A percentile compares a stretch with the other conserved stretches of the same genome.
These are phyloP conservation scores for Lithohypha guttulata DNA, from an alignment of 2,329 filamentous ascomycete genomes.

Conservation along the genomic window DNA sequence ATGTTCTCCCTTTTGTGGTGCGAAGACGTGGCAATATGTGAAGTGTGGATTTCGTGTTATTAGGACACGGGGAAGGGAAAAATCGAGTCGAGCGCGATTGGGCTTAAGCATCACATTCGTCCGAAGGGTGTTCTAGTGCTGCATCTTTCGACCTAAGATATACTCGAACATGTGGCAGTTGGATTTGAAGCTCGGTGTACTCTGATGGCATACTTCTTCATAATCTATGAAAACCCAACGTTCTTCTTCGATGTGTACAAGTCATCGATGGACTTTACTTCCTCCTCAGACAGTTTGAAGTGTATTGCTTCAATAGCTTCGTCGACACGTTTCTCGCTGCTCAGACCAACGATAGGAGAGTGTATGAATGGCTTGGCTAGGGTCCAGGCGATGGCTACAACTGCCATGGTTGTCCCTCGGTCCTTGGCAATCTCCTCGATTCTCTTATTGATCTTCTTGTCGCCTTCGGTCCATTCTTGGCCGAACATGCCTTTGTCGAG, in stretches of 20 bases:
- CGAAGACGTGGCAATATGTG: too few relatives aligned
- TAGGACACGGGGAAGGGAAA: too few relatives aligned
- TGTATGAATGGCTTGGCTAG: constrained; percentile 24
- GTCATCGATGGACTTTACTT: constrained; percentile 44
- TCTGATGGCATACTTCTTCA: too few relatives aligned
- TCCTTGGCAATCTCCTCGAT: constrained; percentile 37
- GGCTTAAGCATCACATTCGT: too few relatives aligned
- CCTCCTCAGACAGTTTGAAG: constrained; percentile 47
- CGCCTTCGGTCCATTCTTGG: constrained; percentile 21
- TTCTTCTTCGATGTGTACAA: constrained; percentile 15
- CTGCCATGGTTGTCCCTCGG: constrained; percentile 25
- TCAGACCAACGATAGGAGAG: constrained; percentile 25
- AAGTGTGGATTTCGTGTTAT: too few relatives aligned
- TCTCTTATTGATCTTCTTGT: constrained; percentile 33
- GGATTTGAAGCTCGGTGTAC: too few relatives aligned
- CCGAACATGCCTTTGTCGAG: constrained; percentile 16
- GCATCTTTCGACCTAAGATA: too few relatives aligned
- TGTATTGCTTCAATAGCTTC: constrained; percentile 40
- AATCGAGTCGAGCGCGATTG: too few relatives aligned
- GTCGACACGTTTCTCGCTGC: constrained; percentile 46
- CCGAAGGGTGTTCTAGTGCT: too few relatives aligned
- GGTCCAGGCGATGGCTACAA: constrained; percentile 27
- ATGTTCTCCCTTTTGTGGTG: too few relatives aligned
- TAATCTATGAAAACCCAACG: too few relatives aligned
- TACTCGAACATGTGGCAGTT: too few relatives aligned